Conservation (phyloP, 352 stramenopile species). For the Globisporangium lucens region DNA sequence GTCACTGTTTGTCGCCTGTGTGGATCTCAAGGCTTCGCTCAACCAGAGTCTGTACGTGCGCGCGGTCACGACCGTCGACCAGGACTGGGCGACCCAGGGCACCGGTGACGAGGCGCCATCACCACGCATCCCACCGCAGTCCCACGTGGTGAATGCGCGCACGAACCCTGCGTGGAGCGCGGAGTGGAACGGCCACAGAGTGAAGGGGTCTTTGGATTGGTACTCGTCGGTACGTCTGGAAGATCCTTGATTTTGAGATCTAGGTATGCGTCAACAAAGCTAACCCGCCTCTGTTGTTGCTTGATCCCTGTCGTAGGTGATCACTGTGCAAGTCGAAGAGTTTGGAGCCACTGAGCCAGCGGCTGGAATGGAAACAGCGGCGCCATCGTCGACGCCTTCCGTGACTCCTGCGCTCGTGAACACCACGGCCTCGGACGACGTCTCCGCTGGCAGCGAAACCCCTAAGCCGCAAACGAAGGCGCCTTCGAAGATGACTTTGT, state of each 20-base stretch:
- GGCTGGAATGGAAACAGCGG: not conserved
- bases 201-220: constrained; percentile 60
- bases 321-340: constrained; percentile 27
- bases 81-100: constrained; percentile 70
- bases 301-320: constrained; percentile 21
- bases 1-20: constrained; percentile 66
- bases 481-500: constrained; percentile 13
- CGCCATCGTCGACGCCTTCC: not conserved
- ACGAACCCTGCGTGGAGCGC: constrained; percentile 63
- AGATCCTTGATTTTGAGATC: not conserved
- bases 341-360: not conserved
- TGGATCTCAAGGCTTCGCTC: constrained; percentile 34
- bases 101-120: constrained; percentile 45
- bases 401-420: not conserved
- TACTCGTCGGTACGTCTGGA: constrained; percentile 46
- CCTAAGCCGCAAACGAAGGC: not conserved
- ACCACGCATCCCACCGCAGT: constrained; percentile 69
- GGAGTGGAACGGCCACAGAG: constrained; percentile 64
- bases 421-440: not conserved
- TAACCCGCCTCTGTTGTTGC: not conserved
- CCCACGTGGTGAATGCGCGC: constrained; percentile 78
- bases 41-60: constrained; percentile 47
- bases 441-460: not conserved
- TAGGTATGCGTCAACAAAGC: not conserved
- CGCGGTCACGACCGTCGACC: constrained; percentile 67